Evolutionary conservation across 2,329 filamentous ascomycete genomes (phyloP), one percentile per base, ranked within the genome.

Genomic region (Scytalidium lignicola): DNA sequence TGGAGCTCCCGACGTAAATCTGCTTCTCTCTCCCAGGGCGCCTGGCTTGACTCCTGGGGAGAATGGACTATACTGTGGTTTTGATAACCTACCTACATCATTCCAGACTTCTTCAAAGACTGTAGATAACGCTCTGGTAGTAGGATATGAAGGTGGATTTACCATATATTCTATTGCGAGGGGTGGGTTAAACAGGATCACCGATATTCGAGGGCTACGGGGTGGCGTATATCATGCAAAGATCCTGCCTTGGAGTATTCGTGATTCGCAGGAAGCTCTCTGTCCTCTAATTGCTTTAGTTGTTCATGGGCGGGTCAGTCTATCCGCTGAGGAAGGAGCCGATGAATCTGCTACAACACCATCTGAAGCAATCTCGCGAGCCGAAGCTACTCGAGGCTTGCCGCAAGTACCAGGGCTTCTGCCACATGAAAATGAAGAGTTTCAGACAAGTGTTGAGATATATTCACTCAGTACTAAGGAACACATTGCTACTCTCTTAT

Each of bases 391-490:
- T 20, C 57, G 52, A 51, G 54, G 55, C 2, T 61, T 71, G 66
- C 55, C 67, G 69, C 55, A 69, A 67, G 41, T 62, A 59, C 42
- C 58, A 59, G 49, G 59, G 65, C 47, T 69, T 59, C 28, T 70
- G 67, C 47, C 57, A 62, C 49, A 54, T 29, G 59, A 47, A 52
- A 62, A 37, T 57, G 69, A 37, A 58, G 32, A 77, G 43, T 95
- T 92, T 61, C 90, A 95, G 67, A 96, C 91, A 0, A 85, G 86
- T 0, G 89, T 96, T 5, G 90, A 96, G 58, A 74, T 97, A 0
- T 95, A 92, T 67, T 96, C 91, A 1, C 71, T 97, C 51, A 82
- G 80, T 58, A 88, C 84, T n/a, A 84, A 83, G 58, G 76, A 80
- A 53, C 79, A 81, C 48, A 69, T 96, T 48, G 79, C 84, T 21